Evolutionary conservation across 441 rosid genomes (phyloP).

Genomic region (Corymbia citriodora): DNA sequence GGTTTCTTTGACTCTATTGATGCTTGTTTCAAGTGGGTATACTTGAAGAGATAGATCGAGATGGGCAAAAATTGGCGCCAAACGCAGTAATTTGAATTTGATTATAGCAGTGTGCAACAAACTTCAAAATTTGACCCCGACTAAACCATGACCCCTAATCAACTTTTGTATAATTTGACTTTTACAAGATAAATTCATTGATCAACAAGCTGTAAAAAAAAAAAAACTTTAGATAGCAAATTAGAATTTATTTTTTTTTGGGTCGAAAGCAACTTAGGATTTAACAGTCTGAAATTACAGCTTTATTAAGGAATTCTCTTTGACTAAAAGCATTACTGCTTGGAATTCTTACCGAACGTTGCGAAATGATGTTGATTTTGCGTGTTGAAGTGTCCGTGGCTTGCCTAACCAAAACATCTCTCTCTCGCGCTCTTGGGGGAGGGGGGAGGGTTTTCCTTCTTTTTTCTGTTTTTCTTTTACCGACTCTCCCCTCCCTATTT

Average conservation of each 20-base stretch:
- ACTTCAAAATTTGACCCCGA: not conserved
- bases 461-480: no score
- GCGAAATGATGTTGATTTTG: not conserved
- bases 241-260: not conserved
- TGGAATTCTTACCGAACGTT: not conserved
- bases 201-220: not conserved
- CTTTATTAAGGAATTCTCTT: not conserved
- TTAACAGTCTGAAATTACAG: not conserved
- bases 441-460: no score
- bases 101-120: not conserved
- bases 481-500: no score
- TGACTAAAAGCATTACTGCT: not conserved
- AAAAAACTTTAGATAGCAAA: not conserved
- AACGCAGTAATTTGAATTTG: not conserved
- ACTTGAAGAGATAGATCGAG: not conserved
- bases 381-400: not conserved
- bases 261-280: not conserved
- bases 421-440: not conserved
- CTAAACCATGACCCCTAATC: not conserved
- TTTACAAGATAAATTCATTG: not conserved
- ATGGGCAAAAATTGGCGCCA: not conserved
- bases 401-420: not conserved
- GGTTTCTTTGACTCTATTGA: not conserved
- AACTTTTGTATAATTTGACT: not conserved
- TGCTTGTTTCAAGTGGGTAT: not conserved